Conservation (phyloP, 495 filamentous ascomycete species). For the Penicillium lividum region DNA sequence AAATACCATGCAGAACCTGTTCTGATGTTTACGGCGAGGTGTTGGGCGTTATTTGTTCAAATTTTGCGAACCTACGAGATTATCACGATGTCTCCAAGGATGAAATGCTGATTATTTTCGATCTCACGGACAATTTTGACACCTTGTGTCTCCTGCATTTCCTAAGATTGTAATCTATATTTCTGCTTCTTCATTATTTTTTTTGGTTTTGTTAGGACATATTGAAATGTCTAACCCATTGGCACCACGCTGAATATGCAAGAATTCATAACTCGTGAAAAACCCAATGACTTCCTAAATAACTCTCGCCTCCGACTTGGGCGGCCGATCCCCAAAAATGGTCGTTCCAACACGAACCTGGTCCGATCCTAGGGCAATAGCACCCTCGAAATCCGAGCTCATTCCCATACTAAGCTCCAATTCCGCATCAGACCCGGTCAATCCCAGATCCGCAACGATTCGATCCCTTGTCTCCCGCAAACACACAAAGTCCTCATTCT, state of each 20-base stretch:
- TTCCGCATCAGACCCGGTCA: slow-evolving; percentile 37
- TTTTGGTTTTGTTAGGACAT: neutral
- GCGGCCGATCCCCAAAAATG: slow-evolving; percentile 82
- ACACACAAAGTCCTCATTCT: slow-evolving; percentile 86
- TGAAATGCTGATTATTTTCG: too few relatives aligned
- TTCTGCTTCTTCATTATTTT: neutral
- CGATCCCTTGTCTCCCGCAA: slow-evolving; percentile 70
- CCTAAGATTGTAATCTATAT: neutral
- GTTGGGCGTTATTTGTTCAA: too few relatives aligned
- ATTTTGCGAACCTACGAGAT: too few relatives aligned
- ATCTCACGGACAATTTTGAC: too few relatives aligned
- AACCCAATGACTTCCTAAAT: slow-evolving; percentile 17
- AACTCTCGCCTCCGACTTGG: slow-evolving; percentile 65
- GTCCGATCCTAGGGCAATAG: slow-evolving; percentile 77
- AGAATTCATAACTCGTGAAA: slow-evolving; percentile 15
- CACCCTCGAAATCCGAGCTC: slow-evolving; percentile 93
- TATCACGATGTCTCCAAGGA: too few relatives aligned
- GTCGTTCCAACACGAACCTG: slow-evolving; percentile 96
- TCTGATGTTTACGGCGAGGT: too few relatives aligned
- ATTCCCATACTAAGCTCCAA: slow-evolving; percentile 79
- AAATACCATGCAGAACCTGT: too few relatives aligned
- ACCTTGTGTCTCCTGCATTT: too few relatives aligned
- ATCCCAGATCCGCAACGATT: slow-evolving; percentile 52
- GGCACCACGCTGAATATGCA: slow-evolving; percentile 10
- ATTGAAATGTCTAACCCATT: neutral